Percentiles rank a stretch among this genome's conserved stretches.
Evolutionary conservation across 164 flowering plant species (phyloP).

Genomic region (Amborella trichopoda): DNA sequence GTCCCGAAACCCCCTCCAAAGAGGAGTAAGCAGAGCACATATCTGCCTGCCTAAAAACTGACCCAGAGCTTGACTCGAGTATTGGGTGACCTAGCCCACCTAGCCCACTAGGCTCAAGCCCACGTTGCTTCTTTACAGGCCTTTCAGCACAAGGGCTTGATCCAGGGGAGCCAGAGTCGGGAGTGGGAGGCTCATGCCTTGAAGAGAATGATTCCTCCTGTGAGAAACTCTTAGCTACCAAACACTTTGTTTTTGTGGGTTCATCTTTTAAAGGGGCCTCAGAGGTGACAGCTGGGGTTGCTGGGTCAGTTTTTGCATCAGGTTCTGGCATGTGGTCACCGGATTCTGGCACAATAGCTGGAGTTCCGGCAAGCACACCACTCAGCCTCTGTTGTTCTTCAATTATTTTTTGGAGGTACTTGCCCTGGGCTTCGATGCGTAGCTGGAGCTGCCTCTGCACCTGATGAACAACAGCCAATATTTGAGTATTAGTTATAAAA

Average conservation of each 20-base stretch:
- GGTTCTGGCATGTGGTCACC: slow-evolving; percentile 38
- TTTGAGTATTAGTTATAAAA: background rate
- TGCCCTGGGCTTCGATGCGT: slow-evolving; percentile 94
- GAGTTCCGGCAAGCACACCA: slow-evolving; percentile 36
- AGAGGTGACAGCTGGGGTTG: slow-evolving; percentile 69
- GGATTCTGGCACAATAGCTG: slow-evolving; percentile 19
- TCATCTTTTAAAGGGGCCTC: slow-evolving; percentile 52
- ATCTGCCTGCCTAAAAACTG: slow-evolving; percentile 28
- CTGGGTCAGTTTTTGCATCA: slow-evolving; percentile 54
- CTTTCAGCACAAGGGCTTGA: slow-evolving; percentile 37
- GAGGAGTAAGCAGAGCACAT: no score
- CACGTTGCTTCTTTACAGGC: slow-evolving; percentile 34
- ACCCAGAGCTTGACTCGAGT: slow-evolving; percentile 51
- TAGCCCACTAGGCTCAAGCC: background rate
- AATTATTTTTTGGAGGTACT: slow-evolving; percentile 84
- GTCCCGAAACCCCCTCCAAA: slow-evolving; percentile 16
- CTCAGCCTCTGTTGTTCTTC: slow-evolving; percentile 88
- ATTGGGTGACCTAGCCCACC: slow-evolving; percentile 46
- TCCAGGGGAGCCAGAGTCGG: slow-evolving; percentile 57
- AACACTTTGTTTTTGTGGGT: slow-evolving; percentile 5
- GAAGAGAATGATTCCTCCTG: slow-evolving; percentile 70
- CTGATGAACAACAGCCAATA: slow-evolving; percentile 18
- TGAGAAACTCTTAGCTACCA: slow-evolving; percentile 33
- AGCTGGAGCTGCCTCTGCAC: slow-evolving; percentile 91
- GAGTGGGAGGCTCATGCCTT: slow-evolving; percentile 71